Evolutionary conservation across 2,329 filamentous ascomycete genomes (phyloP), one percentile per base, ranked within the genome.

Genomic region (Zymoseptoria brevis): DNA sequence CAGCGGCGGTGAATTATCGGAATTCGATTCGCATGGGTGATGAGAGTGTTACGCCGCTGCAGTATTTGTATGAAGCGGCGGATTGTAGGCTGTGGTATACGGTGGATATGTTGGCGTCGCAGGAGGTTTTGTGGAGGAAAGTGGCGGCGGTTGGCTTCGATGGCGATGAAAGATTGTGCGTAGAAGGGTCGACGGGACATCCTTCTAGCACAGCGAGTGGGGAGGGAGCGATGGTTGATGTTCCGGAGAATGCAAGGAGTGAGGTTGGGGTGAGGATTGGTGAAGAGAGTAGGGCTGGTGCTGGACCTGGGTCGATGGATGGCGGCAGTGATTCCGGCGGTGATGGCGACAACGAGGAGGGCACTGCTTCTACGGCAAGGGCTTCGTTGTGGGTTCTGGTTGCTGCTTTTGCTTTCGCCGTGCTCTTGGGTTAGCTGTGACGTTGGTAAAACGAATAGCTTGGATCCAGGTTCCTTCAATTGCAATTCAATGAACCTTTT

Each of bases 51-150:
- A 75, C 71, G 19, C 75, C 75, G 0, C 64, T 76, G 16, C 73
- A 76, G 58, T 76, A 74, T 62, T 71, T 75, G 35, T 75, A 76
- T 54, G 74, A 76, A 58, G 74, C 74, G 1, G 74, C 74, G 0
- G 74, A 75, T 56, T 76, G 74, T 62, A 66, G 72, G 22, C 69
- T 75, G 66, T 77, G 70, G 58, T 75, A 75, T 61, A 75, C 73
- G 0, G 66, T 69, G 8, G 61, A 63, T 2, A 74, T 74, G 72
- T 62, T 74, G 21, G 63, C 58, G 4, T 67, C 73, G 55, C 73
- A 75, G 13, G 72, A 68, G 16, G 60, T 67, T 22, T 64, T 75
- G n/a, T 76, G 75, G 75, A 69, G 71, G 55, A 66, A 66, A 5
- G 73, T 72, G n/a, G 73, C 68, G 50, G 69, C 73, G 53, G 64